Conservation (phyloP, 345 rosid species). For the Corchorus capsularis region DNA sequence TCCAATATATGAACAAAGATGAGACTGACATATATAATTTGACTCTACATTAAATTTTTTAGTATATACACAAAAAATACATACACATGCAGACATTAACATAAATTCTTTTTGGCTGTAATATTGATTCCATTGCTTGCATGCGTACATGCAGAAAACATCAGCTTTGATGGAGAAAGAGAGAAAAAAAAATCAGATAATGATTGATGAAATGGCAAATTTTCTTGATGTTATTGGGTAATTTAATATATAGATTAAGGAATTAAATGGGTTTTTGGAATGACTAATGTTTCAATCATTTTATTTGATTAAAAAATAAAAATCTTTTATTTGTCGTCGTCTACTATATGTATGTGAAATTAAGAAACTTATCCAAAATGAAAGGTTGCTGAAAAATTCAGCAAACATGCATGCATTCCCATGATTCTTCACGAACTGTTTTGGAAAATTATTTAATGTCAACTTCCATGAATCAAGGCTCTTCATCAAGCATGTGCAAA, state of each 20-base stretch:
- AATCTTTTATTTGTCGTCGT: not conserved
- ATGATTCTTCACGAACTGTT: not conserved
- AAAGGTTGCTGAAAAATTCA: not conserved
- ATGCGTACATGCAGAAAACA: conserved; percentile 8
- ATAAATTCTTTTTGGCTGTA: not conserved
- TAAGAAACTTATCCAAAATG: not conserved
- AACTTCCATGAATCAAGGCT: not conserved
- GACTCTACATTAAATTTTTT: not conserved
- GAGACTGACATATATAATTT: not conserved
- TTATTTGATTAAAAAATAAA: not conserved
- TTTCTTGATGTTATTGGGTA: not conserved
- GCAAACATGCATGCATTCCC: not conserved
- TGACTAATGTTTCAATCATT: not conserved
- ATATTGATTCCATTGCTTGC: conserved; percentile 12
- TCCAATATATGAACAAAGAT: not conserved
- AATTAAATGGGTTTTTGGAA: not conserved
- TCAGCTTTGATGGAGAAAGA: not conserved
- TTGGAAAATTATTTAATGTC: not conserved
- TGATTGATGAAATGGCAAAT: not conserved
- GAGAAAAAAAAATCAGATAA: not conserved
- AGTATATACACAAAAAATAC: not conserved
- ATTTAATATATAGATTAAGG: not conserved
- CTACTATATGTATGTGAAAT: not conserved
- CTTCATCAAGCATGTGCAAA: conserved; percentile 4
- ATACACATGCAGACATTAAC: not conserved